Conservation (phyloP, 352 stramenopile species). For the Peronospora farinosa region DNA sequence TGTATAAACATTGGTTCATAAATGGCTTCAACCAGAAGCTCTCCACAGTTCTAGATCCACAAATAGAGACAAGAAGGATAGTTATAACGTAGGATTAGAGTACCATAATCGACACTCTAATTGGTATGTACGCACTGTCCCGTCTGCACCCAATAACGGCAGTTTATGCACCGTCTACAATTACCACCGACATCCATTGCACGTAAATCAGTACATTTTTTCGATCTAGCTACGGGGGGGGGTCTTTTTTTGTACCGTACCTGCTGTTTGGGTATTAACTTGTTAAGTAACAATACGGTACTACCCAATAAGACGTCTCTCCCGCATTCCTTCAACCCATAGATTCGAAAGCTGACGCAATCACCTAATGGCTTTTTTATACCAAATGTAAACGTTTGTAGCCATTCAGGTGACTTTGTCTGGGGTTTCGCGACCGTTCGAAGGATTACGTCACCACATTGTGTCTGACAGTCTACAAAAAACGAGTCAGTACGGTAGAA, state of each 20-base stretch:
- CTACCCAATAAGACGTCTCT: conserved; percentile 42
- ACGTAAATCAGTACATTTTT: conserved; percentile 4
- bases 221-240: too few species aligned
- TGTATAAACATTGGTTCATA: conserved; percentile 42
- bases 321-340: conserved; percentile 35
- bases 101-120: too few species aligned
- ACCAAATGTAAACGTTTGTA: conserved; percentile 50
- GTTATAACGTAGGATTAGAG: too few species aligned
- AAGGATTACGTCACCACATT: conserved; percentile 44
- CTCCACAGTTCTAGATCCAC: conserved; percentile 22
- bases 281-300: conserved; percentile 27
- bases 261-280: conserved; percentile 32
- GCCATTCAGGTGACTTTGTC: conserved; percentile 46
- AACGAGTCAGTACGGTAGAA: neutral
- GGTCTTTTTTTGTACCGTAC: conserved; percentile 21
- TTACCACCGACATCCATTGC: too few species aligned
- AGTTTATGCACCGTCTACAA: conserved; percentile 30
- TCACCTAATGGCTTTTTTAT: conserved; percentile 45
- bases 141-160: conserved; percentile 18
- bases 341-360: conserved; percentile 42
- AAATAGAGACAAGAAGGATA: too few species aligned
- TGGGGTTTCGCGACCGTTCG: conserved; percentile 39
- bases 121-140: conserved; percentile 1
- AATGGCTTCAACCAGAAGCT: conserved; percentile 34
- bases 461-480: conserved; percentile 45